phyloP scores from a whole-genome alignment of 257 asterid species.

The Jaltomata sinuosa region DNA sequence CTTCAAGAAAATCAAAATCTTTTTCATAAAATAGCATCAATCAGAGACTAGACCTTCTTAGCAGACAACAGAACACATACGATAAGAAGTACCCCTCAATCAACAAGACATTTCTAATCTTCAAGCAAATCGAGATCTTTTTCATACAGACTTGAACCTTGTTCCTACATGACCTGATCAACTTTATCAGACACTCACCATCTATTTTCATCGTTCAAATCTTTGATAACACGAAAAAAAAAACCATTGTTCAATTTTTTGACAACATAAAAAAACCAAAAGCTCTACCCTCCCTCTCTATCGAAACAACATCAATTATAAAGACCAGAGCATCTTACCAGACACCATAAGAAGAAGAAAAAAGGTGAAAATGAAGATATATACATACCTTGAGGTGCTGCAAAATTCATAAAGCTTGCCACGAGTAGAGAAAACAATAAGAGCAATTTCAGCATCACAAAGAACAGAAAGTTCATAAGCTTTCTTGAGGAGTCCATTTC shows the following conservation, averaged over 20 bases:
- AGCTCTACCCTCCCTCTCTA: too few relatives aligned
- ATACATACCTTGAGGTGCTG: slow-evolving; percentile 42
- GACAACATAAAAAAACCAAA: too few relatives aligned
- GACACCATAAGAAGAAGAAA: background rate
- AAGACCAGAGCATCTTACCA: background rate
- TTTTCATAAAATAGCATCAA: background rate
- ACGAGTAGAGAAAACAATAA: slow-evolving; percentile 55
- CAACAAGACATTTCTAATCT: background rate
- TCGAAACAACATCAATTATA: too few relatives aligned
- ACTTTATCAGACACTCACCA: too few relatives aligned
- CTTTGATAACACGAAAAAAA: too few relatives aligned
- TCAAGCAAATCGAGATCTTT: background rate
- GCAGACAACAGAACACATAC: background rate
- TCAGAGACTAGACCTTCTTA: background rate
- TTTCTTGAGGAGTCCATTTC: slow-evolving; percentile 61
- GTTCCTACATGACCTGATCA: too few relatives aligned
- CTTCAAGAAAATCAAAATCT: background rate
- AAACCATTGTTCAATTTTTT: too few relatives aligned
- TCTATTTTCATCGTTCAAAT: too few relatives aligned
- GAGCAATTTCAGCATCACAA: slow-evolving; percentile 71
- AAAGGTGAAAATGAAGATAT: background rate
- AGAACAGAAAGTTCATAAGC: slow-evolving; percentile 56
- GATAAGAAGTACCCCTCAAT: background rate
- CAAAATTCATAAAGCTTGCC: slow-evolving; percentile 69
- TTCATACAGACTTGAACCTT: too few relatives aligned